Evolutionary conservation across 352 stramenopile species (phyloP).

Genomic region (Plasmopara viticola): DNA sequence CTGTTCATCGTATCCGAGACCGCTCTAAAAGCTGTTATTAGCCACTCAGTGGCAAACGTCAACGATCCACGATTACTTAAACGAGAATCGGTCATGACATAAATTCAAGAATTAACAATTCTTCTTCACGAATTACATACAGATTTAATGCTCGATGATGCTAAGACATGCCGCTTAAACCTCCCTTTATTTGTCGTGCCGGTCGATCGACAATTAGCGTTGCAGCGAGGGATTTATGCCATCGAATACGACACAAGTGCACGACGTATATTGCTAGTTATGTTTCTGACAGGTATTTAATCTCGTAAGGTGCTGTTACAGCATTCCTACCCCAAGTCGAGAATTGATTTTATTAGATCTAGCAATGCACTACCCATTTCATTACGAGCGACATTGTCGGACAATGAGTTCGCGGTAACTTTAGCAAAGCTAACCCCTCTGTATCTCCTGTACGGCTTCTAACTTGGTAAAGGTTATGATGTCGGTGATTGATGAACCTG

Average conservation of each 20-base stretch:
- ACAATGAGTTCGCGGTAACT: constrained; percentile 17
- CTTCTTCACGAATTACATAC: constrained; percentile 8
- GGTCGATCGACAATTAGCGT: constrained; percentile 9
- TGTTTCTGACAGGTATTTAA: constrained; percentile 6
- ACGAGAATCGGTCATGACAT: background rate
- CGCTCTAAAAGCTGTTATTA: constrained; percentile 2
- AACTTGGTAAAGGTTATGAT: constrained; percentile 13
- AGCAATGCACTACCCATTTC: constrained; percentile 3
- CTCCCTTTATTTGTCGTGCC: constrained; percentile 12
- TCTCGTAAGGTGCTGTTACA: constrained; percentile 16
- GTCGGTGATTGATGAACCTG: background rate
- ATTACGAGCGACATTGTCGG: constrained; percentile 15
- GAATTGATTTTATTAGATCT: constrained; percentile 19
- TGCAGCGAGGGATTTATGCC: constrained; percentile 9
- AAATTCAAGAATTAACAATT: constrained; percentile 4
- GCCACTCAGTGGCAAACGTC: constrained; percentile 15
- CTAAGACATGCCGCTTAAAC: constrained; percentile 12
- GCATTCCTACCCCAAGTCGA: constrained; percentile 10
- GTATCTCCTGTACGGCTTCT: constrained; percentile 3
- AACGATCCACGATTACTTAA: constrained; percentile 18
- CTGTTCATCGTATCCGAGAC: constrained; percentile 1
- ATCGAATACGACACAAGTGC: constrained; percentile 1
- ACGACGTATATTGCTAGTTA: constrained; percentile 9
- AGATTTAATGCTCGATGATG: constrained; percentile 15
- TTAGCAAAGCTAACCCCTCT: constrained; percentile 5